These are phyloP conservation scores for Cokeromyces recurvatus DNA, from an alignment of 371 early-diverging fungal species.

Conservation along the genomic window DNA sequence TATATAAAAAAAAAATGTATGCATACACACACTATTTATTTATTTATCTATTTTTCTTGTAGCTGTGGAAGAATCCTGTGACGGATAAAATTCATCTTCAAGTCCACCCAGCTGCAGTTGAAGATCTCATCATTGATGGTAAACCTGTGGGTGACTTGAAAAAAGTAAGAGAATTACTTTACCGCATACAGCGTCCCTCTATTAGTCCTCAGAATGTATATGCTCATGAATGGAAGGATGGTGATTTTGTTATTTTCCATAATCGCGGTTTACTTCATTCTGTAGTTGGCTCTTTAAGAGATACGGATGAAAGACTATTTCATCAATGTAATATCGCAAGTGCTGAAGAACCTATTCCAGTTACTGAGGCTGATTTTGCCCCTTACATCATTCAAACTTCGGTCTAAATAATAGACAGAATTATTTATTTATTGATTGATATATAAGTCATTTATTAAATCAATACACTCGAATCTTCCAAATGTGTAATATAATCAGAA, in stretches of 20 bases:
- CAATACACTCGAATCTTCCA: no score
- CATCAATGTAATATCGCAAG: conserved; percentile 47
- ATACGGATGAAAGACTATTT: conserved; percentile 38
- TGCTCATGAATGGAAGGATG: conserved; percentile 48
- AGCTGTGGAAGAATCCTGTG: conserved; percentile 51
- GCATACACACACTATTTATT: no score
- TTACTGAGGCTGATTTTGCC: conserved; percentile 39
- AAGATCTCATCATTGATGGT: conserved; percentile 49
- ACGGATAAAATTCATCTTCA: conserved; percentile 46
- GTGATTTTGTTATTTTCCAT: conserved; percentile 47
- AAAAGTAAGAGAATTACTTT: conserved; percentile 40
- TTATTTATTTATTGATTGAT: no score
- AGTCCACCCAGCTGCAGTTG: conserved; percentile 42
- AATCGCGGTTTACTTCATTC: conserved; percentile 46
- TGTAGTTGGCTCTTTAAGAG: conserved; percentile 41
- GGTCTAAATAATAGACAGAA: no score
- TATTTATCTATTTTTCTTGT: neutral
- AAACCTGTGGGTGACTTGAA: conserved; percentile 41
- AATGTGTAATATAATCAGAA: no score
- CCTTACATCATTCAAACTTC: no score
- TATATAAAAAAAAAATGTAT: no score
- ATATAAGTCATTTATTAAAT: no score
- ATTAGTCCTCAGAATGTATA: conserved; percentile 45
- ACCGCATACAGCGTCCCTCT: conserved; percentile 39
- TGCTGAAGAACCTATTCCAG: conserved; percentile 37